Percentiles rank a stretch among this genome's conserved stretches.
Conservation (phyloP, 495 filamentous ascomycete species). For the Penicillium subrubescens region DNA sequence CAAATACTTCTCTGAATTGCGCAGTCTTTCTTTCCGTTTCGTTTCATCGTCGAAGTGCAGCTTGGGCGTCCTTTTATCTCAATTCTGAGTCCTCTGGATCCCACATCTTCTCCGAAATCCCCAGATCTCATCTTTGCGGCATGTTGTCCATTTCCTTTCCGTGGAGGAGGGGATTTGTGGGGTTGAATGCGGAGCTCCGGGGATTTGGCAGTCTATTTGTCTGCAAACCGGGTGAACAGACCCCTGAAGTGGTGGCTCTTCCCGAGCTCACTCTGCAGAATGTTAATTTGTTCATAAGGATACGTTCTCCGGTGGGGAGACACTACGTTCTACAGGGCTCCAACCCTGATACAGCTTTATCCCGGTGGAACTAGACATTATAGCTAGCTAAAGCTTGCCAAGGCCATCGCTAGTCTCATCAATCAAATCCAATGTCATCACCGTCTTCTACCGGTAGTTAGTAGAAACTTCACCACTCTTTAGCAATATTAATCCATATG, state of each 20-base stretch:
- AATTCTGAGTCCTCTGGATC: neutral
- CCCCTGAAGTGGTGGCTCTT: neutral
- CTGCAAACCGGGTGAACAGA: neutral
- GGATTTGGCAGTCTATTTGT: neutral
- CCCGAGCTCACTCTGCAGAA: constrained; percentile 1
- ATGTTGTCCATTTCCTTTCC: neutral
- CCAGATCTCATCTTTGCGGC: neutral
- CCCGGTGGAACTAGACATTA: constrained; percentile 9
- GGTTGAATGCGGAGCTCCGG: constrained; percentile 11
- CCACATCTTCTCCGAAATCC: neutral
- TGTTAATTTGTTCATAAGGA: neutral
- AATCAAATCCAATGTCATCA: neutral
- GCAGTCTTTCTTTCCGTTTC: neutral
- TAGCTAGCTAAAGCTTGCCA: neutral
- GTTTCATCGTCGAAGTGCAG: neutral
- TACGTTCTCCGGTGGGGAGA: constrained; percentile 10
- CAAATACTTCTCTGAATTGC: neutral
- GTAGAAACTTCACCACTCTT: too few species aligned
- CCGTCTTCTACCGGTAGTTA: neutral
- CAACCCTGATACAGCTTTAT: constrained; percentile 10
- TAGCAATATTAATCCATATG: neutral
- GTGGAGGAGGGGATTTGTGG: neutral
- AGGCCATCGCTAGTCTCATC: too few species aligned
- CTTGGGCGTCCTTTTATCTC: constrained; percentile 3
- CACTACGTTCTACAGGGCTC: neutral